Percentiles rank a stretch among this genome's conserved stretches.
These are phyloP conservation scores for Sechiopsis laciniata DNA, from an alignment of 306 rosid species.

Conservation along the genomic window DNA sequence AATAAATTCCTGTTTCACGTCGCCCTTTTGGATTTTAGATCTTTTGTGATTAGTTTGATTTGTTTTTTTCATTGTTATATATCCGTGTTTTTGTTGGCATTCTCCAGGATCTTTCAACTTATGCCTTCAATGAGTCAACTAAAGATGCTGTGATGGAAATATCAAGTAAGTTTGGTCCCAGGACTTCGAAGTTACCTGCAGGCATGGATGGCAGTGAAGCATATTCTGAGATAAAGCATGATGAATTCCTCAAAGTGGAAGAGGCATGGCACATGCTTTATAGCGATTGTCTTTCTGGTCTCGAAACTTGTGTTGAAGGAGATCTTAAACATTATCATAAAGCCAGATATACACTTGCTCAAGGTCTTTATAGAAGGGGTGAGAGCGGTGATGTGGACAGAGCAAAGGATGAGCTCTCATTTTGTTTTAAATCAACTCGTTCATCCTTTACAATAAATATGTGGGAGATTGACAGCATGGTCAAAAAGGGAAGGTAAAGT, in stretches of 20 bases:
- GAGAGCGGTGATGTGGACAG: conserved; percentile 63
- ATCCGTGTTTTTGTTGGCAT: conserved; percentile 19
- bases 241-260: conserved; percentile 47
- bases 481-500: conserved; percentile 82
- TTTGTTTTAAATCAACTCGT: conserved; percentile 96
- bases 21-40: not conserved
- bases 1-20: not conserved
- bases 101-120: conserved; percentile 65
- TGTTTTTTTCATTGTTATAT: conserved; percentile 4
- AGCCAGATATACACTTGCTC: conserved; percentile 96
- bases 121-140: conserved; percentile 55
- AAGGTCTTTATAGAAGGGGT: conserved; percentile 71
- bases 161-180: conserved; percentile 39
- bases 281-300: conserved; percentile 81
- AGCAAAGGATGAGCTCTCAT: conserved; percentile 93
- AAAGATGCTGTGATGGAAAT: conserved; percentile 50
- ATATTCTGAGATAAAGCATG: conserved; percentile 45
- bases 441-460: conserved; percentile 94
- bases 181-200: conserved; percentile 27
- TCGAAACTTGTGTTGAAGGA: conserved; percentile 92
- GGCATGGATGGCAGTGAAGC: conserved; percentile 35
- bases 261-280: conserved; percentile 71
- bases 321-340: conserved; percentile 96
- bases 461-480: conserved; percentile 99
- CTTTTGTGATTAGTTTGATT: conserved; percentile 18